Conservation (phyloP, 345 rosid species). For the Euclidium syriacum region DNA sequence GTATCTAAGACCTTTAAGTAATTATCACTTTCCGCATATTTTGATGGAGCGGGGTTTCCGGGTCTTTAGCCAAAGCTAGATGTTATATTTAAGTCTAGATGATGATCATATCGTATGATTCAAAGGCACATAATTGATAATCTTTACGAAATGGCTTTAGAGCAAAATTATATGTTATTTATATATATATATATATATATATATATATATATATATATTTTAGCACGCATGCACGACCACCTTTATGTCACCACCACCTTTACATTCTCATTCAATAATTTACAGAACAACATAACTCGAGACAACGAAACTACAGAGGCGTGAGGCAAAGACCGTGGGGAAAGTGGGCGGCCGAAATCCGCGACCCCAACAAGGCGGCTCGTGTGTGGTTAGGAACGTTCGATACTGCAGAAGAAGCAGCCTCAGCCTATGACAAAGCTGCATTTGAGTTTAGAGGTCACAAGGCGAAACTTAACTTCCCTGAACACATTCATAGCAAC, state of each 20-base stretch:
- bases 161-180: not conserved
- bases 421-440: slow-evolving; percentile 32
- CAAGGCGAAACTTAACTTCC: slow-evolving; percentile 35
- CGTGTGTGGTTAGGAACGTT: slow-evolving; percentile 35
- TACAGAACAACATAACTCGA: slow-evolving; percentile 3
- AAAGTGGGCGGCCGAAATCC: slow-evolving; percentile 32
- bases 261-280: not conserved
- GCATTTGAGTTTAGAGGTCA: slow-evolving; percentile 31
- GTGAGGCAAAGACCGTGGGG: slow-evolving; percentile 37
- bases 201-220: too few species aligned
- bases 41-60: not conserved
- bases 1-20: not conserved
- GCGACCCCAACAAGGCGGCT: slow-evolving; percentile 31
- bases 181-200: too few species aligned
- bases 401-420: slow-evolving; percentile 29
- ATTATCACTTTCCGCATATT: not conserved
- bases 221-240: slow-evolving; percentile 3
- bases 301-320: slow-evolving; percentile 32
- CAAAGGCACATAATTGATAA: not conserved
- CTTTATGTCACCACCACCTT: not conserved
- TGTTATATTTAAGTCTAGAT: not conserved
- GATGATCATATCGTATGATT: not conserved
- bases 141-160: not conserved
- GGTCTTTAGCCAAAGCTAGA: not conserved
- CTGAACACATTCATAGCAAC: slow-evolving; percentile 14